These are phyloP conservation scores for Cenococcum geophilum DNA, from an alignment of 495 filamentous ascomycete genomes.

Conservation along the genomic window DNA sequence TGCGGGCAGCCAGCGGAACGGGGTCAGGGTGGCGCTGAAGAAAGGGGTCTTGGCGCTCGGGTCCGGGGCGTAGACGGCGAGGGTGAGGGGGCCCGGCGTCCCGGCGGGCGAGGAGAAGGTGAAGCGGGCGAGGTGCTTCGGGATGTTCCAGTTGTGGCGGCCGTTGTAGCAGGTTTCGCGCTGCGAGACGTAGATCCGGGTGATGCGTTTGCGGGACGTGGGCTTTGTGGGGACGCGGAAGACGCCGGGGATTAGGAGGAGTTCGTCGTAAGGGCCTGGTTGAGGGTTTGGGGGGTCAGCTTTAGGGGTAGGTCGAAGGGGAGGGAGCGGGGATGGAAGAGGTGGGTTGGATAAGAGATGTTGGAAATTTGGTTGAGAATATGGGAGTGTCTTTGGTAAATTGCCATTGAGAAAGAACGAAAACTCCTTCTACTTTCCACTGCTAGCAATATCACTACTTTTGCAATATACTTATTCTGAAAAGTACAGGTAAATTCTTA, in stretches of 20 bases:
- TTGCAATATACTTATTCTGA: no score
- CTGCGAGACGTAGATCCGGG: constrained; percentile 48
- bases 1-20: constrained; percentile 39
- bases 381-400: no score
- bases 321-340: neutral
- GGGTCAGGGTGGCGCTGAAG: constrained; percentile 42
- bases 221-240: constrained; percentile 36
- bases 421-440: no score
- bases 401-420: no score
- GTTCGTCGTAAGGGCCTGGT: constrained; percentile 47
- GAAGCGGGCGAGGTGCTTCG: constrained; percentile 50
- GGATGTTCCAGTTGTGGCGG: constrained; percentile 47
- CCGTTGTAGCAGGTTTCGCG: constrained; percentile 47
- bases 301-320: neutral
- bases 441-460: no score
- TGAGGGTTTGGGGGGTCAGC: neutral
- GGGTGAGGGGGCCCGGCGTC: constrained; percentile 24
- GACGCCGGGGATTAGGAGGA: constrained; percentile 43
- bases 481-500: no score
- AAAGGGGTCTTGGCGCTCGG: constrained; percentile 32
- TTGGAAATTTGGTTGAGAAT: neutral
- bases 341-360: neutral
- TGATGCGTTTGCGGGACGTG: constrained; percentile 34
- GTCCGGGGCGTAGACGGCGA: constrained; percentile 42
- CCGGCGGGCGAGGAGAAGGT: constrained; percentile 39